Base-by-base conservation (phyloP, 768 basidiomycete genomes). In the Serendipita sp. region DNA sequence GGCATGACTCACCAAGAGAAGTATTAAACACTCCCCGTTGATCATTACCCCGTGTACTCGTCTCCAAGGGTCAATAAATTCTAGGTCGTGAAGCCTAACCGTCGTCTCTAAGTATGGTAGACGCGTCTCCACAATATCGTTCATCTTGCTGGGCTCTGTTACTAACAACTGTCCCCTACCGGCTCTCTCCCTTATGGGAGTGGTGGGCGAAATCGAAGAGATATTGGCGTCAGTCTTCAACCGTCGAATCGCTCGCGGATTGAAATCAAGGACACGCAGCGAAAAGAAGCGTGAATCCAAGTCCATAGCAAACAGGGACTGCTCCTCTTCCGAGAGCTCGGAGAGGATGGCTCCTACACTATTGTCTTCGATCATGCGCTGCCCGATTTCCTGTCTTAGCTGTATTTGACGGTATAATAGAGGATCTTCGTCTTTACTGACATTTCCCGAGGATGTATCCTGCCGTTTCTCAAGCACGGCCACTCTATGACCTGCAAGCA, bases 71-170 rank as follows among this genome's bases (percentile, higher is more conserved):
- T 38, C 34, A 3, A n/a, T 4, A 4, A 8, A 35, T n/a, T 36
- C 56, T 11, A 60, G 28, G 4, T 60, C 34, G 28, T 60, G 56
- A 23, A 60, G 36, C 16, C 34, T 32, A 23, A 60, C 30, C 8
- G 56, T 60, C 16, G 56, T 60, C 35, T 60, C 56, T n/a, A 60
- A 18, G 36, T 60, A 60, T 28, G 56, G 56, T 10, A 60, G 35
- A 51, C 30, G n/a, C 18, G 56, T 34, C 8, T 23, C 8, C 5
- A 60, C 18, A 8, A n/a, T 34, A 28, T 38, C 30, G 10, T 60
- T 23, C 16, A 60, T 30, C 8, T 4, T 11, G n/a, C 56, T 60
- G 10, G 18, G 16, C 16, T 28, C 34, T 10, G 18, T 36, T 30
- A 60, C 56, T 8, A 60, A 18, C 34, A 60, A 10, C 34, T 60